Conservation (phyloP, 352 stramenopile genomes). For the Pythium phragmiticola region DNA sequence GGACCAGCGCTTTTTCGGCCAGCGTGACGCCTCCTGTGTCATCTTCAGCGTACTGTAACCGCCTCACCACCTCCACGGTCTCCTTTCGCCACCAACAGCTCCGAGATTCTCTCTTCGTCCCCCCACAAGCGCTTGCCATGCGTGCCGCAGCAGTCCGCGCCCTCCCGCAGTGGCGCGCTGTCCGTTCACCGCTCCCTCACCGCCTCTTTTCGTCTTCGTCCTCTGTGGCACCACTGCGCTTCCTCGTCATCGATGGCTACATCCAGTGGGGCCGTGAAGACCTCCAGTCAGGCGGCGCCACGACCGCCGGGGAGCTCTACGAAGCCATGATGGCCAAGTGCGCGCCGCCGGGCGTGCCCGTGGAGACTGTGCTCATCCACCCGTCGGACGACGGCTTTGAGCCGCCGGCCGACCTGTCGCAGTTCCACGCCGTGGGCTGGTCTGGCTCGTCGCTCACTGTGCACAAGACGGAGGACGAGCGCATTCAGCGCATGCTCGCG, state of each 20-base stretch:
- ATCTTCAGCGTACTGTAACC: slow-evolving; percentile 5
- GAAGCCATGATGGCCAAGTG: slow-evolving; percentile 60
- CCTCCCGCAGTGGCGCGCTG: slow-evolving; percentile 2
- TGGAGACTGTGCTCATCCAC: slow-evolving; percentile 60
- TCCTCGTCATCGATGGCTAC: slow-evolving; percentile 79
- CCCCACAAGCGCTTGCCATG: slow-evolving; percentile 5
- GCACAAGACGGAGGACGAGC: slow-evolving; percentile 50
- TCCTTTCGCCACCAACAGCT: background rate
- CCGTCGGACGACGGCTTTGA: slow-evolving; percentile 56
- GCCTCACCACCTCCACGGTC: background rate
- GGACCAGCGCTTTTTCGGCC: background rate
- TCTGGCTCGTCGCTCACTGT: slow-evolving; percentile 73
- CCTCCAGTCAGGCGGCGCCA: slow-evolving; percentile 59
- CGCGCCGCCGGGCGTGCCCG: slow-evolving; percentile 38
- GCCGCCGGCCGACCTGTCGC: slow-evolving; percentile 39
- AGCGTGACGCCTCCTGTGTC: slow-evolving; percentile 18
- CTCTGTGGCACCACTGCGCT: slow-evolving; percentile 33
- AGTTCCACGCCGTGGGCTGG: slow-evolving; percentile 79
- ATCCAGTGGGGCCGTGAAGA: slow-evolving; percentile 52
- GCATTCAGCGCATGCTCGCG: slow-evolving; percentile 45
- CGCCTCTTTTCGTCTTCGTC: slow-evolving; percentile 15
- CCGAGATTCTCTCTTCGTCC: slow-evolving; percentile 12
- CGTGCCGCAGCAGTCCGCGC: background rate
- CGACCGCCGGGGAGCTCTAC: slow-evolving; percentile 71
- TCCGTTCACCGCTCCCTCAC: background rate